Evolutionary conservation across 73 alveolate species (phyloP), one percentile per base, ranked within the genome.

Genomic region (Breviolum minutum): DNA sequence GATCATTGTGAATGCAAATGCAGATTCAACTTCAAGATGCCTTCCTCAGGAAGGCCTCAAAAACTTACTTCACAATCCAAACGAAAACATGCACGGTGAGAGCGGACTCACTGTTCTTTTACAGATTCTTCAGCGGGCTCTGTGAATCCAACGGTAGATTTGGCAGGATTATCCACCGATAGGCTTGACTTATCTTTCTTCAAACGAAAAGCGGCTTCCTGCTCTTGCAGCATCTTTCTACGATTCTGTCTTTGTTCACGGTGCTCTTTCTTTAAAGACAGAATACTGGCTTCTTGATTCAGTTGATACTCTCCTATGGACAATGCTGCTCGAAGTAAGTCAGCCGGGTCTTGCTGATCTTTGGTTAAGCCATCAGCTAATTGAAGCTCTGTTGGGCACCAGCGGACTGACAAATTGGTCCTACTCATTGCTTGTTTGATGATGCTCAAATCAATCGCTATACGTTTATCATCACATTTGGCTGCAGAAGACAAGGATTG

Each of bases 401-500:
- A 84, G 26, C 93, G 16, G 26, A 61, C 24, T 0, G 14, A 8
- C 60, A 84, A 12, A 48, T 77, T 77, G 0, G 76, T 17, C 0
- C 93, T 11, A 19, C 60, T 10, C 60, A 84, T 60, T n/a, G 54
- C 62, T 7, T 84, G 93, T 10, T 20, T 10, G 76, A 84, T 11
- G 66, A 84, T 84, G 20, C 61, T 8, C 8, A 84, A 76, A 60
- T 84, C 93, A 0, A 84, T 84, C 62, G 93, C 73, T 1, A 84
- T 76, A 17, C 93, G 48, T 22, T 84, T 84, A 24, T 84, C 93
- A 8, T 84, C 93, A 17, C 16, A 7, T 62, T 84, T 84, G 76
- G 74, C 29, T 0, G 66, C 61, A 5, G 93, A 60, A 8, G 77
- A 20, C 76, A 62, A 24, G 7, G 77, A 20, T 12, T 54, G 14